A percentile compares a stretch with the other conserved stretches of the same genome.
Conservation (phyloP, 139 green algal species). For the Chlamydomonas urium region DNA sequence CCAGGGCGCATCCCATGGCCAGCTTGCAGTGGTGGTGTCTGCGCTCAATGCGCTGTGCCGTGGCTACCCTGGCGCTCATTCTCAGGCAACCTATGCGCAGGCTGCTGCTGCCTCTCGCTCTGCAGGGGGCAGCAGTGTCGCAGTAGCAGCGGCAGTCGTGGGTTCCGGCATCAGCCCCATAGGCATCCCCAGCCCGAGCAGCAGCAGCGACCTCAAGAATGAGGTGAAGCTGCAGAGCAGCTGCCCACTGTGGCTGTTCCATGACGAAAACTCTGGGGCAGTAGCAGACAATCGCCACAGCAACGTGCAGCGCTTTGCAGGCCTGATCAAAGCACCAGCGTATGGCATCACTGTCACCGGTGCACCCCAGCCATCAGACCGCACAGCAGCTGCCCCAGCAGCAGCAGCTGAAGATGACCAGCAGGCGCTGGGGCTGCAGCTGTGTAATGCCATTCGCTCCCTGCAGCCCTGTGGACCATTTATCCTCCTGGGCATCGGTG, state of each 20-base stretch:
- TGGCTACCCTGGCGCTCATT: too few relatives aligned
- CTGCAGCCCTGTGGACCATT: constrained; percentile 1
- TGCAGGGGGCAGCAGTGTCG: neutral
- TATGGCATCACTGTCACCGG: constrained; percentile 42
- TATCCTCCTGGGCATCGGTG: constrained; percentile 33
- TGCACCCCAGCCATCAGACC: too few relatives aligned
- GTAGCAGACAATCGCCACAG: neutral
- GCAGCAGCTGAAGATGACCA: neutral
- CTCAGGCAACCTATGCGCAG: too few relatives aligned
- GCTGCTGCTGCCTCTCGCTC: neutral
- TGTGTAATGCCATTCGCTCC: neutral
- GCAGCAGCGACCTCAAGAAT: neutral
- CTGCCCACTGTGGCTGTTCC: constrained; percentile 63
- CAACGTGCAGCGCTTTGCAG: constrained; percentile 11
- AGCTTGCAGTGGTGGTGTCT: too few relatives aligned
- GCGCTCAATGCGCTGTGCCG: too few relatives aligned
- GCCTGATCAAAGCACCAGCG: constrained; percentile 30
- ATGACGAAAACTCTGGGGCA: constrained; percentile 40
- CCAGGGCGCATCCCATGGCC: too few relatives aligned
- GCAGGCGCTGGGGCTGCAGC: neutral
- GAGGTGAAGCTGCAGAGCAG: constrained; percentile 28
- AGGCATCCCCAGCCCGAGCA: neutral
- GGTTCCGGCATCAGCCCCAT: neutral
- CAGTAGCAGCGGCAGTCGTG: neutral
- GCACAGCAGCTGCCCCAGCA: neutral